phyloP scores from a whole-genome alignment of 352 stramenopile species.

The Phytopythium mirpurense region DNA sequence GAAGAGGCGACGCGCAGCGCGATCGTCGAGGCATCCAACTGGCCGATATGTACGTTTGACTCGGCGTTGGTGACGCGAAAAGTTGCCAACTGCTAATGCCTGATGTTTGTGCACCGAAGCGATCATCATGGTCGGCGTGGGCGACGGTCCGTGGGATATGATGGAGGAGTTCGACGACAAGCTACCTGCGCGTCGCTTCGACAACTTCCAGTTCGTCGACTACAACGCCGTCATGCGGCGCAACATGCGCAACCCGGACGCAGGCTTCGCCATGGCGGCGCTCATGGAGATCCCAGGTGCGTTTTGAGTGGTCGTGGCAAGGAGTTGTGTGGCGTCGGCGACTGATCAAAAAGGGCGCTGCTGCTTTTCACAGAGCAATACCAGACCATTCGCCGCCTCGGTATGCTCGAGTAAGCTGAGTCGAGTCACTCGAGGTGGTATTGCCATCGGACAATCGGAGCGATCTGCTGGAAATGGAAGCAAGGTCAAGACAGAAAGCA shows the following conservation, averaged over 20 bases:
- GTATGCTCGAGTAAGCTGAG: slow-evolving; percentile 36
- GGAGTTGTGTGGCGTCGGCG: no score
- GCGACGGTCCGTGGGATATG: no score
- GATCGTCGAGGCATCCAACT: slow-evolving; percentile 63
- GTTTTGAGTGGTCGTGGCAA: no score
- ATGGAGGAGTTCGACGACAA: slow-evolving; percentile 76
- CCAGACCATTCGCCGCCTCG: slow-evolving; percentile 42
- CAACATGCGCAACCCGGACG: slow-evolving; percentile 30
- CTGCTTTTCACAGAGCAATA: slow-evolving; percentile 36
- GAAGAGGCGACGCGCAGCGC: slow-evolving; percentile 44
- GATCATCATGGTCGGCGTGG: no score
- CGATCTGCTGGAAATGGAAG: no score
- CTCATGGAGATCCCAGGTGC: slow-evolving; percentile 76
- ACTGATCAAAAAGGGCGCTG: no score
- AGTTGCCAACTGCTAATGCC: no score
- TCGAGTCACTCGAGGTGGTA: no score
- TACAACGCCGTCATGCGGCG: slow-evolving; percentile 57
- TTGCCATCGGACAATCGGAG: no score
- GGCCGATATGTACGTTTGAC: slow-evolving; percentile 66
- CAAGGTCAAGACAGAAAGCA: no score
- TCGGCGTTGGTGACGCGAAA: no score
- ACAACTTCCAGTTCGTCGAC: slow-evolving; percentile 85
- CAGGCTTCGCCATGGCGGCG: slow-evolving; percentile 58
- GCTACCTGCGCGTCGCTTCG: slow-evolving; percentile 54
- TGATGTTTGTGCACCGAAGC: slow-evolving; percentile 8